Conservation (phyloP, 371 early-diverging fungal genomes). For the Mucor lusitanicus region DNA sequence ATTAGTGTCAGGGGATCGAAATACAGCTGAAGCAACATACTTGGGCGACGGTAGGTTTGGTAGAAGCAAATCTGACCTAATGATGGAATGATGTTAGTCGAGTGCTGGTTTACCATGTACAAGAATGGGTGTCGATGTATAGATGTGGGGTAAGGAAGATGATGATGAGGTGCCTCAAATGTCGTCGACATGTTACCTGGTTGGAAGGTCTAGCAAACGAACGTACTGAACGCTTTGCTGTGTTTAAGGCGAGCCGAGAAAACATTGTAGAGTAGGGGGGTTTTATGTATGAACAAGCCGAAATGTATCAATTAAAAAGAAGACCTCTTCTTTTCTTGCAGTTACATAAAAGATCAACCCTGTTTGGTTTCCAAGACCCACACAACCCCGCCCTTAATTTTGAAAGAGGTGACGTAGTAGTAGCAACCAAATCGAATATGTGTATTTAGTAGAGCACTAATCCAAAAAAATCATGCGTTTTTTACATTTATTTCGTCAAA, state of each 20-base stretch:
- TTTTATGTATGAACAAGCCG: not conserved
- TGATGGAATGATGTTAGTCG: not conserved
- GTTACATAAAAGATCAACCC: constrained; percentile 2
- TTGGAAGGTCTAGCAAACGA: constrained; percentile 40
- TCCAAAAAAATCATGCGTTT: not conserved
- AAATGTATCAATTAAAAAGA: constrained; percentile 13
- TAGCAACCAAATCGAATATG: not conserved
- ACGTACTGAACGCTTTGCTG: constrained; percentile 51
- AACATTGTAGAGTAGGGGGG: constrained; percentile 51
- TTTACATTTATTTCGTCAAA: not conserved
- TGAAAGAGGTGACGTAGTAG: constrained; percentile 8
- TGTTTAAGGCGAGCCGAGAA: constrained; percentile 47
- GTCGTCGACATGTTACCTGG: constrained; percentile 32
- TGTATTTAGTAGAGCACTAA: not conserved
- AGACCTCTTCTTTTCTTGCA: not conserved
- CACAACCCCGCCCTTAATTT: constrained; percentile 8
- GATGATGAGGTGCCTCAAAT: not conserved
- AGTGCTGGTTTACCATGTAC: not conserved
- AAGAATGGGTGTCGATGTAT: not conserved
- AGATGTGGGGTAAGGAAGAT: not conserved
- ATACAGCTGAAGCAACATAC: constrained; percentile 10
- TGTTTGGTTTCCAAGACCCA: not conserved
- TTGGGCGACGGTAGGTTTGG: constrained; percentile 34
- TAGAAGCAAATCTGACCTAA: constrained; percentile 52
- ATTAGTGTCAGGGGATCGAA: not conserved